Evolutionary conservation across 257 asterid genomes (phyloP).

Genomic region (Misopates orontium): DNA sequence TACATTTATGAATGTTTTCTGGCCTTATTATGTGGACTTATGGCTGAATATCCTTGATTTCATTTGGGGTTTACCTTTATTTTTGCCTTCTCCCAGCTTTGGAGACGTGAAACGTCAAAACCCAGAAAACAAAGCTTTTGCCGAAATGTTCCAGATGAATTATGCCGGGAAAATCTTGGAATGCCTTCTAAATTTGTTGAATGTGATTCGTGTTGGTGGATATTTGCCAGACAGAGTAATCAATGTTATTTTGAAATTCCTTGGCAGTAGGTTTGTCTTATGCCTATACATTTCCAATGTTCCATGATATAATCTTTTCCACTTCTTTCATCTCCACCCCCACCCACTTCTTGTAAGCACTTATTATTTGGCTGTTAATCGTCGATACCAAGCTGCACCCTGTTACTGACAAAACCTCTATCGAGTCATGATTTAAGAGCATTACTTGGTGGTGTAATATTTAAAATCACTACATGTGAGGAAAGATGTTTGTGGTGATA

Average conservation of each 20-base stretch:
- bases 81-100: slow-evolving; percentile 52
- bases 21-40: slow-evolving; percentile 3
- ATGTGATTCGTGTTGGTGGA: slow-evolving; percentile 82
- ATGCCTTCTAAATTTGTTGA: slow-evolving; percentile 86
- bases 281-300: slow-evolving; percentile 7
- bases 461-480: background rate
- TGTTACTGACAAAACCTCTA: slow-evolving; percentile 8
- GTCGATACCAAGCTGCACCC: background rate
- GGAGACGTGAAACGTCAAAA: slow-evolving; percentile 93
- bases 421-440: background rate
- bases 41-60: slow-evolving; percentile 6
- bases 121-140: slow-evolving; percentile 92
- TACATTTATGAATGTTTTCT: slow-evolving; percentile 18
- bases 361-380: background rate
- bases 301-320: slow-evolving; percentile 5
- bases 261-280: slow-evolving; percentile 77
- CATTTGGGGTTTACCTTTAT: slow-evolving; percentile 5
- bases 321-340: background rate
- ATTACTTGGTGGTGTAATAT: slow-evolving; percentile 5
- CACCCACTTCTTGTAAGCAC: background rate
- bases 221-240: slow-evolving; percentile 95
- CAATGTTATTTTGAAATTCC: slow-evolving; percentile 90
- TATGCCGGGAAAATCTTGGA: slow-evolving; percentile 94
- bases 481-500: background rate
- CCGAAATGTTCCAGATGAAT: slow-evolving; percentile 94